These are phyloP conservation scores for Rhinocladiella mackenziei DNA, from an alignment of 2,329 filamentous ascomycete species.

Conservation along the genomic window DNA sequence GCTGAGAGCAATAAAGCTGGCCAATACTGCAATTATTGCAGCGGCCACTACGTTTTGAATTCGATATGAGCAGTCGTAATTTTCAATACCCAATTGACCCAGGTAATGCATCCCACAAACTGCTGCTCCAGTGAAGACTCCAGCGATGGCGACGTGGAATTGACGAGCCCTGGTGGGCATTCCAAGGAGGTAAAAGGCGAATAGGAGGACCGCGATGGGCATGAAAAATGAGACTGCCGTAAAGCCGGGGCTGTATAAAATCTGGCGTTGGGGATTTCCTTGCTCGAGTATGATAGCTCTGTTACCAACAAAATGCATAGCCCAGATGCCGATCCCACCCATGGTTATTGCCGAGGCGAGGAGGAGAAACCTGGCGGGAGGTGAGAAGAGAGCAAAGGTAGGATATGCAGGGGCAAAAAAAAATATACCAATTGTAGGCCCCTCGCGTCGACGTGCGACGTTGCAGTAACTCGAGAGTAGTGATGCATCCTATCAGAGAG, in stretches of 20 bases:
- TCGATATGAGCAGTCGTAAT: conserved; percentile 65
- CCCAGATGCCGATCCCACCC: conserved; percentile 72
- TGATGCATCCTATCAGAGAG: conserved; percentile 71
- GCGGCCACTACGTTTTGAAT: conserved; percentile 62
- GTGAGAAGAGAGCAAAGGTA: neutral
- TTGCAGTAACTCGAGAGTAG: conserved; percentile 78
- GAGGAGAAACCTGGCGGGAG: conserved; percentile 54
- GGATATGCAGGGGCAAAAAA: neutral
- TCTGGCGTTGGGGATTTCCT: conserved; percentile 61
- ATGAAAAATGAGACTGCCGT: conserved; percentile 76
- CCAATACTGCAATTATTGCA: conserved; percentile 66
- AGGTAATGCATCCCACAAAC: conserved; percentile 86
- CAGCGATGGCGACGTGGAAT: conserved; percentile 59
- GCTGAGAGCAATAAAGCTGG: conserved; percentile 65
- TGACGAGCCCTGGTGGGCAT: conserved; percentile 55
- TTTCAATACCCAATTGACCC: conserved; percentile 75
- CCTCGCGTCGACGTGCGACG: conserved; percentile 67
- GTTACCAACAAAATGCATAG: conserved; percentile 77
- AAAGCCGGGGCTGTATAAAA: conserved; percentile 67
- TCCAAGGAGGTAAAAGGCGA: conserved; percentile 68
- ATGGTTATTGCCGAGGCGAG: conserved; percentile 63
- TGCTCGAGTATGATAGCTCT: conserved; percentile 67
- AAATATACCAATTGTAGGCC: conserved; percentile 62
- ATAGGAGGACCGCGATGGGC: conserved; percentile 68
- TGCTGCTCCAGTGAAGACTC: conserved; percentile 66